Evolutionary conservation across 768 basidiomycete genomes (phyloP), one percentile per base, ranked within the genome.

Genomic region (Paxillus ammoniavirescens): DNA sequence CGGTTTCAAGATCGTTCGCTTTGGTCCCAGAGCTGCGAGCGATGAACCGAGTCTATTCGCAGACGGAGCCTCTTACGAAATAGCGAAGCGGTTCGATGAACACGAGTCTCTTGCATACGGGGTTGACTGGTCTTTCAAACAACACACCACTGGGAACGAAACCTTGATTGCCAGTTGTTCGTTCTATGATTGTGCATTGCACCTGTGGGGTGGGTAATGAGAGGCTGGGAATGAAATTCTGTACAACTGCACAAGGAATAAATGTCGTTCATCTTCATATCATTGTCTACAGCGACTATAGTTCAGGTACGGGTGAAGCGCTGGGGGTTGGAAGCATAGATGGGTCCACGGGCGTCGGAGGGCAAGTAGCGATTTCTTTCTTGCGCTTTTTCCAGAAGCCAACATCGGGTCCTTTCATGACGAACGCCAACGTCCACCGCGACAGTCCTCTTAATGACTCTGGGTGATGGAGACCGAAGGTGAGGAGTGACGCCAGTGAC

Each of bases 81-180:
- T 86, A 31, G 56, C 79, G 8, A 79, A 74, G 55, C 79, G 82
- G 15, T 91, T 91, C 60, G 86, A 92, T 55, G 77, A 74, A 50
- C 96, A 98, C 61, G 69, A 79, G 54, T 91, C 89, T 6, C 75
- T 98, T 57, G 93, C 92, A 14, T 98, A 98, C 65, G 96, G 96
- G 0, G 89, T 76, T 3, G 94, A 98, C 69, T 98, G 96, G 96
- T 87, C 82, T 6, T 81, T 81, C 53, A 72, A 69, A 15, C 55
- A 65, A 28, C 53, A 36, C 15, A 18, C 60, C 9, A 66, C 55
- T 12, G 68, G 61, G 4, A 57, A 60, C 1, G 68, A 74, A 35
- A 85, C 84, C 2, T 50, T 88, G 48, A 77, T 98, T 36, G 93
- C 85, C 8, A 95, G 87, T 58, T 95, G 93, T 66, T 97, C 93